Percentiles rank a stretch among this genome's conserved stretches.
phyloP scores from a whole-genome alignment of 2,329 filamentous ascomycete species.

The Ceratocystis albifundus region DNA sequence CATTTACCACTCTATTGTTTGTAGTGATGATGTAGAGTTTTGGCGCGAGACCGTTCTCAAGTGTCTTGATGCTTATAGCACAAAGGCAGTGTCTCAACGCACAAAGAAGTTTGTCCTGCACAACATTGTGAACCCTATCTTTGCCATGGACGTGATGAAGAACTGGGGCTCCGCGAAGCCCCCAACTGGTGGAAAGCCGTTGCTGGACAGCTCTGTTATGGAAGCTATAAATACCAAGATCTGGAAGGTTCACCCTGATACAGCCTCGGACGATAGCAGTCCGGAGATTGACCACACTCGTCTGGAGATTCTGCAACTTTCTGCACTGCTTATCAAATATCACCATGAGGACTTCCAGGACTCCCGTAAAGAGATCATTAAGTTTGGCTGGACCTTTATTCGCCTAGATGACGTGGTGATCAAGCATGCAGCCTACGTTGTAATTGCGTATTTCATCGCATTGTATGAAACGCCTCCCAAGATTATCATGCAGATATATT shows the following conservation, averaged over 20 bases:
- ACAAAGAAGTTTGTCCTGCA: conserved; percentile 88
- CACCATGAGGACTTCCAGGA: conserved; percentile 81
- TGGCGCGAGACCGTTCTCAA: conserved; percentile 72
- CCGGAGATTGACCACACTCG: conserved; percentile 87
- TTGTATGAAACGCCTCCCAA: conserved; percentile 94
- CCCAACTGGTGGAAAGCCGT: conserved; percentile 42
- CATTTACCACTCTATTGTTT: conserved; percentile 76
- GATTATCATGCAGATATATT: conserved; percentile 91
- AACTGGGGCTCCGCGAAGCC: conserved; percentile 52
- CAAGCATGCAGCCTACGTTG: conserved; percentile 93
- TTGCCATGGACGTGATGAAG: conserved; percentile 90
- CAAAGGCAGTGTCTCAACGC: conserved; percentile 67
- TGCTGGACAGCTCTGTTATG: conserved; percentile 79
- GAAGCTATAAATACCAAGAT: conserved; percentile 85
- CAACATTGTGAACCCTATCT: conserved; percentile 86
- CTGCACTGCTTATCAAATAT: conserved; percentile 90
- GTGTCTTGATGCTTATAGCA: conserved; percentile 77
- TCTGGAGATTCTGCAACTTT: conserved; percentile 91
- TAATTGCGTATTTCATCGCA: conserved; percentile 95
- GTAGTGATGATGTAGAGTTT: conserved; percentile 71
- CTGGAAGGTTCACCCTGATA: conserved; percentile 80
- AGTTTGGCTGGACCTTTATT: conserved; percentile 98
- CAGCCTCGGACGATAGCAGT: conserved; percentile 68
- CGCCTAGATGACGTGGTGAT: conserved; percentile 97
- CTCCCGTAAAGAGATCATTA: conserved; percentile 93